A percentile compares a stretch with the other conserved stretches of the same genome.
Conservation (phyloP, 78 protist species). For the Pelomyxa schiedti region DNA sequence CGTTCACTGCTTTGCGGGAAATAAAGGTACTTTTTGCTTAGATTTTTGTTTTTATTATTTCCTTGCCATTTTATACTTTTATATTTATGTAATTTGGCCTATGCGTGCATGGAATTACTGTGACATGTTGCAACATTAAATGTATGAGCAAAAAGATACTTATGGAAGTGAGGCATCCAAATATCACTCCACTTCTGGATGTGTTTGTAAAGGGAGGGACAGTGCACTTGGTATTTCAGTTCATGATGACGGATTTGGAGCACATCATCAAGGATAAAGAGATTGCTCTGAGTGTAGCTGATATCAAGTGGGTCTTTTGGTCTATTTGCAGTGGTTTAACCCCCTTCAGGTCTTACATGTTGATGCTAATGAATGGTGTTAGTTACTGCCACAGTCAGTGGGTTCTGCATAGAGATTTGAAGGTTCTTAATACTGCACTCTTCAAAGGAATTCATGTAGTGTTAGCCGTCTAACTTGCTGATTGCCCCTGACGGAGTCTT, state of each 20-base stretch:
- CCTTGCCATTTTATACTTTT: too few species aligned
- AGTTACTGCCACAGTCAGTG: slow-evolving; percentile 34
- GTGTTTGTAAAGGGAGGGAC: slow-evolving; percentile 12
- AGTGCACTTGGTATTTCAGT: slow-evolving; percentile 47
- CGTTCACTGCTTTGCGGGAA: too few species aligned
- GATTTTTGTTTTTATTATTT: too few species aligned
- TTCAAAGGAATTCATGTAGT: slow-evolving; percentile 9
- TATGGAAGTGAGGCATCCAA: slow-evolving; percentile 86
- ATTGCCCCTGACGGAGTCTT: slow-evolving; percentile 22
- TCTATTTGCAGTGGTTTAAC: slow-evolving; percentile 94
- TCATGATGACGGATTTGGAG: slow-evolving; percentile 26
- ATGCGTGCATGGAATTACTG: too few species aligned
- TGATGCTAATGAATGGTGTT: slow-evolving; percentile 27
- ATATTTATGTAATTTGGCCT: too few species aligned
- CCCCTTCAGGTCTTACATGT: too few species aligned
- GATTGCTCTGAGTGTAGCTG: slow-evolving; percentile 26
- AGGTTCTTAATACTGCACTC: background rate
- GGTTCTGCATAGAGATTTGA: slow-evolving; percentile 25
- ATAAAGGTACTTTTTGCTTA: too few species aligned
- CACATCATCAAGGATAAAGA: slow-evolving; percentile 22
- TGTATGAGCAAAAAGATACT: too few species aligned
- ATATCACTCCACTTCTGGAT: slow-evolving; percentile 71
- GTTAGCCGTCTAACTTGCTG: slow-evolving; percentile 36
- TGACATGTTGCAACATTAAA: too few species aligned
- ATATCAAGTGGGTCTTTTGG: slow-evolving; percentile 69